A percentile compares a stretch with the other conserved stretches of the same genome.
Evolutionary conservation across 495 filamentous ascomycete genomes (phyloP).

Genomic region (Niebla homalea): DNA sequence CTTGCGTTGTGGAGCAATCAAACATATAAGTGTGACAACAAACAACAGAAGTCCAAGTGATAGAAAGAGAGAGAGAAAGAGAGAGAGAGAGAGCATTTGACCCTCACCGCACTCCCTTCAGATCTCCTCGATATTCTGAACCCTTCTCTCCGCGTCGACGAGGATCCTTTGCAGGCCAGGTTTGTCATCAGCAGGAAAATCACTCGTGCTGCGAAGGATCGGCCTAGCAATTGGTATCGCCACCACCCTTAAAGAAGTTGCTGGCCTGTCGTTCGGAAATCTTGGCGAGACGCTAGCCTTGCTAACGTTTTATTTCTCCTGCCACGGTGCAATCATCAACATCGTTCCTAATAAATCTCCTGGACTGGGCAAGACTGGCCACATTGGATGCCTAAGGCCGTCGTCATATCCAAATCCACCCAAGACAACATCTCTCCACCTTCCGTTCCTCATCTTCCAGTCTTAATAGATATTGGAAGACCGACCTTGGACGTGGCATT

Average conservation of each 20-base stretch:
- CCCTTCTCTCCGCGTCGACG: slow-evolving; percentile 5
- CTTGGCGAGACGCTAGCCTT: not conserved
- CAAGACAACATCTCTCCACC: too few relatives aligned
- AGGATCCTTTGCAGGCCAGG: not conserved
- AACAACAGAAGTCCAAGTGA: too few relatives aligned
- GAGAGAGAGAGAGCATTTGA: not conserved
- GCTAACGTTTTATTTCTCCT: slow-evolving; percentile 1
- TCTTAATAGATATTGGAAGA: too few relatives aligned
- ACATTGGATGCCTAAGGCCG: too few relatives aligned
- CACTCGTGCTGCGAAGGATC: slow-evolving; percentile 1
- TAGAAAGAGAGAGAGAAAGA: too few relatives aligned
- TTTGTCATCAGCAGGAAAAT: slow-evolving; percentile 11
- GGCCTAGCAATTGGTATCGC: slow-evolving; percentile 2
- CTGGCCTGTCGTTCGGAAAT: not conserved
- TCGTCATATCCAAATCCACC: too few relatives aligned
- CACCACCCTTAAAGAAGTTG: slow-evolving; percentile 11
- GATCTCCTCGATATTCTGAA: not conserved
- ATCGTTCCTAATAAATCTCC: not conserved
- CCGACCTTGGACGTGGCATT: too few relatives aligned
- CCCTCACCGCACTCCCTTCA: not conserved
- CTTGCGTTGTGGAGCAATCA: not conserved
- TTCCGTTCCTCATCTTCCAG: too few relatives aligned
- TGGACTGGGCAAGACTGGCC: too few relatives aligned
- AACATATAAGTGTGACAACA: too few relatives aligned
- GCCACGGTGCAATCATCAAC: slow-evolving; percentile 1